Evolutionary conservation across 257 asterid species (phyloP), one percentile per base, ranked within the genome.

Genomic region (Handroanthus guayacan): DNA sequence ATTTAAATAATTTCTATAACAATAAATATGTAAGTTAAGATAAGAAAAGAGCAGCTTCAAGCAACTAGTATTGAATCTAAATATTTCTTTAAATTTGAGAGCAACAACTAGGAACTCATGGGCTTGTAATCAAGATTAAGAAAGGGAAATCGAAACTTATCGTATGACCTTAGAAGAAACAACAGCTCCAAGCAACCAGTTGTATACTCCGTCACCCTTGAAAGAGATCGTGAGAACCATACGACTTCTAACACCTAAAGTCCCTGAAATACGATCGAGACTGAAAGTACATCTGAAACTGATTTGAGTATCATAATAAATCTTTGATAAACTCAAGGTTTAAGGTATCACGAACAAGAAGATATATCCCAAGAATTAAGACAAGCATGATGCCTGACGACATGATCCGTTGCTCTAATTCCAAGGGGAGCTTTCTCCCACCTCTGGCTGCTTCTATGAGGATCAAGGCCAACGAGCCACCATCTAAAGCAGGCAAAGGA

Each of bases 401-500:
- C 98, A 89, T 93, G 20, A 95, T 95, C 66, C 82, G 80, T 78
- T 95, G 98, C 90, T 95, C 99, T 43, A 95, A 9, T 73, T 95
- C 98, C 56, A 85, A 60, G 5, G 98, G 99, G 31, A 95, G 91
- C 84, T 95, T 95, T 65, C 89, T 89, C 80, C 99, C 99, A 8
- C 99, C 99, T 82, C 99, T 82, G 12, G 86, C 97, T 14, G 98
- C 99, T 84, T 95, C 99, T 34, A 92, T 48, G 17, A 93, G 92
- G 37, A 93, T 83, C 87, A 95, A 84, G 0, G 98, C 97, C 85
- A 95, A 84, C 7, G 99, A 82, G 41, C 98, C 98, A 20, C 99
- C 99, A 60, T 95, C 99, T 52, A 95, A 76, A 56, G 99, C 99
- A 4, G 98, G 99, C 63, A 95, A 75, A 60, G 99, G 99, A 82